These are phyloP conservation scores for Darksidea phi DNA, from an alignment of 495 filamentous ascomycete genomes.

Conservation along the genomic window DNA sequence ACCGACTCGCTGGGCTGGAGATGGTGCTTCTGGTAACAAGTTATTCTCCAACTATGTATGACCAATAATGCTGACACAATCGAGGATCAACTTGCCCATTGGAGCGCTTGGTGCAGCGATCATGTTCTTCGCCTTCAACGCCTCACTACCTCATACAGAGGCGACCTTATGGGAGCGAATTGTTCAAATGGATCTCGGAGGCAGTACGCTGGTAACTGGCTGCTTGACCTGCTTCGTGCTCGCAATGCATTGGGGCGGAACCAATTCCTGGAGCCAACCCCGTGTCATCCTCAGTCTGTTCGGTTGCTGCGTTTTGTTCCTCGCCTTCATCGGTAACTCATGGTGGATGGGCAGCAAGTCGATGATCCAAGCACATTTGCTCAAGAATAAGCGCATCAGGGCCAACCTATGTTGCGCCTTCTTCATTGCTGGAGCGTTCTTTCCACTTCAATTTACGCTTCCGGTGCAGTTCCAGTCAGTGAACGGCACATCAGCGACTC, in stretches of 20 bases:
- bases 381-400: conserved; percentile 15
- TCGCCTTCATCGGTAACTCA: conserved; percentile 29
- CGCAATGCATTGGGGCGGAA: conserved; percentile 38
- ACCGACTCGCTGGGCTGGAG: conserved; percentile 62
- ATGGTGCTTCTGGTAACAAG: conserved; percentile 68
- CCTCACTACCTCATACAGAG: conserved; percentile 39
- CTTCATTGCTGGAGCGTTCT: conserved; percentile 30
- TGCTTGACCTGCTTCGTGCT: conserved; percentile 36
- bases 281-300: conserved; percentile 50
- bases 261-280: conserved; percentile 36
- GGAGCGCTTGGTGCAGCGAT: conserved; percentile 44
- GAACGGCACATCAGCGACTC: conserved; percentile 23
- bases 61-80: neutral
- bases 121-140: conserved; percentile 47
- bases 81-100: conserved; percentile 51
- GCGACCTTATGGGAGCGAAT: conserved; percentile 38
- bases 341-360: conserved; percentile 24
- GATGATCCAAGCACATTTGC: conserved; percentile 30
- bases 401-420: conserved; percentile 22
- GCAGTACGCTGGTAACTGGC: conserved; percentile 28
- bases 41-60: neutral
- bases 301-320: conserved; percentile 34
- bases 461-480: conserved; percentile 42
- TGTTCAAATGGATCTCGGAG: conserved; percentile 35
- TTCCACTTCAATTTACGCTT: conserved; percentile 37